Conservation (phyloP, 2,329 filamentous ascomycete genomes). For the Colletotrichum sp. region DNA sequence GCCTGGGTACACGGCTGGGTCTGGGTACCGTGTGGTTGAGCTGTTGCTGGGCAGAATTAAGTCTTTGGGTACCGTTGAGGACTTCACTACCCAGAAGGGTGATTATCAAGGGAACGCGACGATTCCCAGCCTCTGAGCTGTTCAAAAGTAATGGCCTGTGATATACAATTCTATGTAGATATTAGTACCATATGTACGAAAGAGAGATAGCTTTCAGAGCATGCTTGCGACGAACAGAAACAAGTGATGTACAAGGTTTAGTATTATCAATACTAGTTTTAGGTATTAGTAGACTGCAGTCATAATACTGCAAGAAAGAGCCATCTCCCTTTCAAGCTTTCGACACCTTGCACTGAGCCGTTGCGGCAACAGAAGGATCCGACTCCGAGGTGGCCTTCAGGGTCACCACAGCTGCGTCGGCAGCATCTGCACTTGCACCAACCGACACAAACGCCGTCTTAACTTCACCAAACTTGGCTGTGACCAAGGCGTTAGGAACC, state of each 20-base stretch:
- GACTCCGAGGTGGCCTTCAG: conserved; percentile 52
- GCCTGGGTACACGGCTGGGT: conserved; percentile 30
- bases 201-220: neutral
- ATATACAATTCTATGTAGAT: neutral
- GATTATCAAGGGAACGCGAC: neutral
- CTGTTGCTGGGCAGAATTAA: conserved; percentile 28
- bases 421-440: conserved; percentile 33
- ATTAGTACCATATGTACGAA: neutral
- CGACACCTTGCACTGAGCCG: conserved; percentile 35
- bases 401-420: conserved; percentile 41
- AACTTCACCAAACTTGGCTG: conserved; percentile 43
- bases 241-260: neutral
- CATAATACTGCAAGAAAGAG: neutral
- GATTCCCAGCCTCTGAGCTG: neutral
- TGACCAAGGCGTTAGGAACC: conserved; percentile 44
- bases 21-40: conserved; percentile 32
- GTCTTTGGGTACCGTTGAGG: conserved; percentile 17
- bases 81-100: conserved; percentile 6
- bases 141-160: neutral
- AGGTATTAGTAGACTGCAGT: neutral
- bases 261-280: neutral
- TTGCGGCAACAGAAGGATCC: conserved; percentile 31
- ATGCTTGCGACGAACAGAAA: neutral
- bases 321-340: conserved; percentile 21
- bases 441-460: conserved; percentile 48